Conservation (phyloP, 208 protist genomes). For the Leishmania aethiopica region DNA sequence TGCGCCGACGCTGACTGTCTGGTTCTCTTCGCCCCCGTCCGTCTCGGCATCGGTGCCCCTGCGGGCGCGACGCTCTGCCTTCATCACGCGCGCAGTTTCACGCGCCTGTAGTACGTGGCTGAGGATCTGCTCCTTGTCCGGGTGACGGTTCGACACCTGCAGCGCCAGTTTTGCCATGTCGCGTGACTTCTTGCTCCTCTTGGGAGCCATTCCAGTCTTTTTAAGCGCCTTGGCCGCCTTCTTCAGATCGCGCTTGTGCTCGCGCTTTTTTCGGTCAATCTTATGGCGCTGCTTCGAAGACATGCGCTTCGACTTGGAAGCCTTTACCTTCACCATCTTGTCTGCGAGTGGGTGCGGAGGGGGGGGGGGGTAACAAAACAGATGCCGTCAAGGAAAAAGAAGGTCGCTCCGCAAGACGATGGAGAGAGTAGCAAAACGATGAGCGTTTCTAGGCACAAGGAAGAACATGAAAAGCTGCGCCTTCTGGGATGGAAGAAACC, state of each 20-base stretch:
- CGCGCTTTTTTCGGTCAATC: constrained; percentile 87
- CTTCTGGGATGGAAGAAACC: neutral
- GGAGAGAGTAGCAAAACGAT: neutral
- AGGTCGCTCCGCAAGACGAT: neutral
- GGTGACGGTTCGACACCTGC: constrained; percentile 83
- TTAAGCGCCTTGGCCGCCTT: constrained; percentile 87
- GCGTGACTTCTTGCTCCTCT: constrained; percentile 74
- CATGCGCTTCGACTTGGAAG: constrained; percentile 82
- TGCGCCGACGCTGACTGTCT: constrained; percentile 3
- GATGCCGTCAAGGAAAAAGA: neutral
- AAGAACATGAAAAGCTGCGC: neutral
- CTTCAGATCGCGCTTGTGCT: constrained; percentile 88
- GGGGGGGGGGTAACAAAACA: neutral
- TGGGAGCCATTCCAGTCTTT: constrained; percentile 64
- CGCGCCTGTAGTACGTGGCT: constrained; percentile 66
- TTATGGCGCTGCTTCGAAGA: constrained; percentile 88
- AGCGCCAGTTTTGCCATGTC: constrained; percentile 82
- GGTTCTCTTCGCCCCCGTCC: constrained; percentile 14
- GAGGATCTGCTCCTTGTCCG: constrained; percentile 89
- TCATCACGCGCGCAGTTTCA: constrained; percentile 70
- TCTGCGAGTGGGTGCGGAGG: neutral
- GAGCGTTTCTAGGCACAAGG: neutral
- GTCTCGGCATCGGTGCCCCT: constrained; percentile 19
- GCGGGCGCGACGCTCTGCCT: constrained; percentile 31
- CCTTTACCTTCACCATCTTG: constrained; percentile 78